Evolutionary conservation across 805 yeast species (phyloP), one percentile per base, ranked within the genome.

Genomic region (Jamesozyma hellenica): DNA sequence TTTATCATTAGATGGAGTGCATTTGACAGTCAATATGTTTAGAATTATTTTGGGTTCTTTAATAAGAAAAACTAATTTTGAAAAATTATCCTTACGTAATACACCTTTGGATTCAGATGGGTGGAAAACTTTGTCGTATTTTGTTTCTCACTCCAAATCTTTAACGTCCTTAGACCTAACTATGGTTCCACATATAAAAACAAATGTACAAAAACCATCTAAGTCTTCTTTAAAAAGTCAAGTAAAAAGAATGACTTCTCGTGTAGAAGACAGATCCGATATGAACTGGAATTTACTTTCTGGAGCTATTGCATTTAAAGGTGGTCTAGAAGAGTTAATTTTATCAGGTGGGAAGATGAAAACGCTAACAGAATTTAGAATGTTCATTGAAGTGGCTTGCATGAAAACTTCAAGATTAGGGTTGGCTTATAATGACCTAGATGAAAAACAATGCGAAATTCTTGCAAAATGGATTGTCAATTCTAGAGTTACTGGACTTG

Each of bases 251-350:
- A 69, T 67, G 72, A 56, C 52, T 35, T 55, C 63, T 42, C 57
- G 58, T 34, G 41, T 50, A 47, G 52, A 55, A 4, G 53, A 63
- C 50, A 69, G 96, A 49, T 67, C 80, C 7, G 85, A 79, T 40
- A 74, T 78, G 77, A 88, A 87, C 56, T 88, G 96, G 96, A 66
- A 77, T 12, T 61, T 84, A 33, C 66, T 90, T 42, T 78, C 79
- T 6, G 90, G 87, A 2, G 76, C 95, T 0, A 56, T 90, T 13
- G 73, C 79, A 9, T 74, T 76, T 6, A 68, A 92, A 47, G 83
- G 82, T 31, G 90, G 94, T 11, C 67, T 88, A 17, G 92, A 81
- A 44, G 95, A 85, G 53, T 64, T 88, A 38, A 72, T 84, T 18
- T 60, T 90, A 38, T 82, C 83, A 23, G 96, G 96, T 38, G 86